Percentiles rank a stretch among this genome's conserved stretches.
Evolutionary conservation across 345 rosid genomes (phyloP).

Genomic region (Physaria fendleri): DNA sequence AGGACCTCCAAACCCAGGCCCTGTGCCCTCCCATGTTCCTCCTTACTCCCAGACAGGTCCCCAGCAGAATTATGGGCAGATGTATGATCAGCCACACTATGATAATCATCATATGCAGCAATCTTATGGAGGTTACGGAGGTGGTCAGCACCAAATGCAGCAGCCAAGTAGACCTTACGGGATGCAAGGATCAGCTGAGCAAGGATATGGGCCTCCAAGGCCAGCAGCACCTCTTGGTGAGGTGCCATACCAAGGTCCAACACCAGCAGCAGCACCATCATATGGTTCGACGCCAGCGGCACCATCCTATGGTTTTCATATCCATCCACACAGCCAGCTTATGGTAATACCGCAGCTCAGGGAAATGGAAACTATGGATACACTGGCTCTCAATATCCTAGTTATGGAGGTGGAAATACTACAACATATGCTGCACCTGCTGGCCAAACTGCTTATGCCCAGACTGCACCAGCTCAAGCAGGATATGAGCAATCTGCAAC

Average conservation of each 20-base stretch:
- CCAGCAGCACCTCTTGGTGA: slow-evolving; percentile 21
- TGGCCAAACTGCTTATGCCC: slow-evolving; percentile 51
- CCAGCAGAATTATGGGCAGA: slow-evolving; percentile 65
- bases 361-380: slow-evolving; percentile 53
- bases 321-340: slow-evolving; percentile 48
- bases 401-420: slow-evolving; percentile 37
- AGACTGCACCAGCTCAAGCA: slow-evolving; percentile 52
- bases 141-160: slow-evolving; percentile 57
- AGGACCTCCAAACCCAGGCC: slow-evolving; percentile 45
- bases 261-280: slow-evolving; percentile 43
- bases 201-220: slow-evolving; percentile 58
- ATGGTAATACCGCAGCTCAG: slow-evolving; percentile 49
- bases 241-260: slow-evolving; percentile 43
- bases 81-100: slow-evolving; percentile 61
- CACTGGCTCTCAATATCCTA: slow-evolving; percentile 52
- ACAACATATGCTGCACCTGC: slow-evolving; percentile 40
- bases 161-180: slow-evolving; percentile 58
- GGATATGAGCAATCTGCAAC: slow-evolving; percentile 62
- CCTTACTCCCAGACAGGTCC: slow-evolving; percentile 56
- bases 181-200: slow-evolving; percentile 49
- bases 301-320: slow-evolving; percentile 53
- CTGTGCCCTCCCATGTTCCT: slow-evolving; percentile 44
- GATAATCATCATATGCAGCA: slow-evolving; percentile 49
- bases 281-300: slow-evolving; percentile 49
- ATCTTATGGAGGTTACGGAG: slow-evolving; percentile 51